Percentiles rank a stretch among this genome's conserved stretches.
Conservation (phyloP, 139 green algal species). For the Micromonas pusilla region DNA sequence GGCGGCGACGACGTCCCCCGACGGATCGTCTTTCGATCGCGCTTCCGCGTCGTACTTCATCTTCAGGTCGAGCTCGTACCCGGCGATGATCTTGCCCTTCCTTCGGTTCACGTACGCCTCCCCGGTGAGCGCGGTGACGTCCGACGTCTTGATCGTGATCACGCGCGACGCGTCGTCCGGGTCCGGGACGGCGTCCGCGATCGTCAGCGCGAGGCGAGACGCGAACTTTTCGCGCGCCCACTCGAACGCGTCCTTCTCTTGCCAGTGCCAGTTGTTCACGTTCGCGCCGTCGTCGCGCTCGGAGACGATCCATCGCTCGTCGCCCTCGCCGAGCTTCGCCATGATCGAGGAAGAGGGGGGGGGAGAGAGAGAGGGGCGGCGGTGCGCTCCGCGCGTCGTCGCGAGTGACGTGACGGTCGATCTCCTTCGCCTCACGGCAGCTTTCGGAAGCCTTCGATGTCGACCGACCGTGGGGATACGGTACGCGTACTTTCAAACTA, state of each 20-base stretch:
- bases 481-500: too few relatives aligned
- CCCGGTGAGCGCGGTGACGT: conserved; percentile 8
- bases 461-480: too few relatives aligned
- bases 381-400: too few relatives aligned
- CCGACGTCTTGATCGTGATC: not conserved
- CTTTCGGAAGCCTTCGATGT: too few relatives aligned
- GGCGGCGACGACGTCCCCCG: not conserved
- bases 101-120: conserved; percentile 48
- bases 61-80: conserved; percentile 47
- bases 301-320: conserved; percentile 47
- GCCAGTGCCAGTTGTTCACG: conserved; percentile 47
- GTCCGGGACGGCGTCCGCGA: not conserved
- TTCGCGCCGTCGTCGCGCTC: conserved; percentile 49
- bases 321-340: conserved; percentile 47
- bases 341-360: conserved; percentile 20
- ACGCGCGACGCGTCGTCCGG: too few relatives aligned
- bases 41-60: conserved; percentile 41
- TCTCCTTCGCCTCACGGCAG: too few relatives aligned
- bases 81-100: conserved; percentile 48
- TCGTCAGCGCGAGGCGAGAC: not conserved
- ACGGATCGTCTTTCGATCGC: too few relatives aligned
- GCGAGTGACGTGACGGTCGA: too few relatives aligned
- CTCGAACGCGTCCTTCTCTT: conserved; percentile 39
- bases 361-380: not conserved
- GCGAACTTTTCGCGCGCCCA: conserved; percentile 33